Base-by-base conservation (phyloP, 1,284 basidiomycete genomes). In the Salmacisia buchloeana region DNA sequence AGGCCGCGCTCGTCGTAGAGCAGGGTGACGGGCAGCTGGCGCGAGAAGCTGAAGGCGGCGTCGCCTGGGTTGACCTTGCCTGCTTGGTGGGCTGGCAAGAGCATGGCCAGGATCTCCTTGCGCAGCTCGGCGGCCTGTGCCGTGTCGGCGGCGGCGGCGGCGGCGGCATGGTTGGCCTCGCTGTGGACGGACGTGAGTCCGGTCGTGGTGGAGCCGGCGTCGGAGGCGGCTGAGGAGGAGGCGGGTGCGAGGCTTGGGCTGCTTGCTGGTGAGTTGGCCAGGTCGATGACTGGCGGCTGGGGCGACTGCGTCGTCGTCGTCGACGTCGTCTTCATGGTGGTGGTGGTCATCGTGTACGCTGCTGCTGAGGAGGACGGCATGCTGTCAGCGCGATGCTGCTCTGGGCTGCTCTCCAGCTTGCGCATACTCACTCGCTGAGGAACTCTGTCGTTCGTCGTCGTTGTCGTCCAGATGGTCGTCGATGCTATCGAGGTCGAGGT, bases 1-100 rank as follows among this genome's bases (percentile, higher is more conserved):
- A 97, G 83, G 2, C 93, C 93, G 29, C 82, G 83, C 77, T 94
- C 90, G 72, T 93, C 87, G 81, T 96, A 96, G 10, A 96, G 84
- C 15, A 96, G 85, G 76, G 91, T 83, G 0, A 92, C 94, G 3
- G 93, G 92, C 12, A 97, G 81, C 18, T 84, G 84, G 59, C 71
- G 69, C 21, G 60, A 58, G 59, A 69, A 72, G n/a, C 34, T 52
- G 58, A 31, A 59, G 23, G 58, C 58, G 38, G 27, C 21, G 58
- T 59, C 58, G 18, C 36, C 56, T 21, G 56, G 49, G 27, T 33
- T 54, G 49, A 54, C 34, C 41, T 43, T 43, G 41, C 18, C 18
- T 18, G 23, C 6, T 21, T n/a, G n/a, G n/a, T n/a, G n/a, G 2
- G 23, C 29, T 18, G 49, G 49, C 1, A 18, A 9, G 49, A 54